These are phyloP conservation scores for Lasiosphaeria hispida DNA, from an alignment of 495 filamentous ascomycete genomes.

Conservation along the genomic window DNA sequence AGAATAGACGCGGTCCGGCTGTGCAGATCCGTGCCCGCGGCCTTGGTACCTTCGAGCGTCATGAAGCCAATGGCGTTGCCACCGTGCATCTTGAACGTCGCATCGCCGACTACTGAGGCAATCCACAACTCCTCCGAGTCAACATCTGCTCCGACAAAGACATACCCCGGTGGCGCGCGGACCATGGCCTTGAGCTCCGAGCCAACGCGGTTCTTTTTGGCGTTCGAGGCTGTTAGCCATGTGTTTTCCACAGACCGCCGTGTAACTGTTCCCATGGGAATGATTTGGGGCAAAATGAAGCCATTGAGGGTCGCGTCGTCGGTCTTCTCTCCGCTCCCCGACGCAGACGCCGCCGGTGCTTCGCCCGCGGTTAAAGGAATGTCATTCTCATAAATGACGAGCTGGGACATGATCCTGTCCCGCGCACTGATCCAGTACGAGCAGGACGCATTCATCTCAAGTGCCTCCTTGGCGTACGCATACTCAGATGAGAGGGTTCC, in stretches of 20 bases:
- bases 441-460: slow-evolving; percentile 97
- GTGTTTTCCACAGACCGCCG: slow-evolving; percentile 94
- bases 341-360: too few relatives aligned
- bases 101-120: slow-evolving; percentile 89
- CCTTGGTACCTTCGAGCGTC: slow-evolving; percentile 95
- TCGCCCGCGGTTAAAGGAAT: slow-evolving; percentile 19
- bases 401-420: slow-evolving; percentile 86
- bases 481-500: slow-evolving; percentile 83
- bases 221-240: slow-evolving; percentile 97
- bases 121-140: slow-evolving; percentile 99
- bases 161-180: slow-evolving; percentile 83
- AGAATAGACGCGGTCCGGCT: slow-evolving; percentile 89
- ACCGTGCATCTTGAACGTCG: slow-evolving; percentile 88
- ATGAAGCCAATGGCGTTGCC: slow-evolving; percentile 98
- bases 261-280: slow-evolving; percentile 99
- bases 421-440: slow-evolving; percentile 98
- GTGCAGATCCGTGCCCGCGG: slow-evolving; percentile 90
- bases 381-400: slow-evolving; percentile 83
- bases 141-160: slow-evolving; percentile 95
- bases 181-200: slow-evolving; percentile 98
- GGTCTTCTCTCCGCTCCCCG: not conserved
- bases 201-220: slow-evolving; percentile 90
- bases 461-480: slow-evolving; percentile 83
- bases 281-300: slow-evolving; percentile 96
- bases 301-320: slow-evolving; percentile 42